phyloP scores from a whole-genome alignment of 257 asterid species.

The Voacanga thouarsii region DNA sequence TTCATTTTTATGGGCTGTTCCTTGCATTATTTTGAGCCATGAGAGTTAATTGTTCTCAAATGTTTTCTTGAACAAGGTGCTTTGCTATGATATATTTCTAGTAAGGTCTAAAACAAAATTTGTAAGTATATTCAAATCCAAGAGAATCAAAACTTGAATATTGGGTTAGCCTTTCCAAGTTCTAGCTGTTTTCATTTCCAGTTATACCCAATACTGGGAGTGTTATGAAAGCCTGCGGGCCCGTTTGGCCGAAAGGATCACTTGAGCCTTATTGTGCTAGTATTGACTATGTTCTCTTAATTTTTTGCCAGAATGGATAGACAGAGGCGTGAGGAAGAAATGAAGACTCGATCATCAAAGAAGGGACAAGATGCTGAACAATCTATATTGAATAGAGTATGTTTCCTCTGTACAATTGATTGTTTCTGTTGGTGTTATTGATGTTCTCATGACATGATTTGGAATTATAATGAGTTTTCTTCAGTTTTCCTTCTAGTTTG shows the following conservation, averaged over 20 bases:
- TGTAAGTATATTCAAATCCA: no score
- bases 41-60: neutral
- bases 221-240: no score
- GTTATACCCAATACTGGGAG: neutral
- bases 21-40: neutral
- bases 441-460: constrained; percentile 11
- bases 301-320: constrained; percentile 75
- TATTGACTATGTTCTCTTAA: constrained; percentile 16
- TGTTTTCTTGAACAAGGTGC: neutral
- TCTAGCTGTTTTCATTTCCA: neutral
- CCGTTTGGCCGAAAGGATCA: neutral
- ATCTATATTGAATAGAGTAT: constrained; percentile 72
- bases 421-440: neutral
- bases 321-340: constrained; percentile 94
- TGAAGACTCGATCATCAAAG: constrained; percentile 78
- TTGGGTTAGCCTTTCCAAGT: neutral
- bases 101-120: neutral
- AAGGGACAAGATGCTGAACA: constrained; percentile 80
- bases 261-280: neutral
- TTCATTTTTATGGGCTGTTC: neutral
- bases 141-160: neutral
- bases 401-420: neutral
- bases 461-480: neutral
- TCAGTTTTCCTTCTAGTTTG: neutral
- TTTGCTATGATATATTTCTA: neutral